These are phyloP conservation scores for Agrocybe chaxingu DNA, from an alignment of 768 basidiomycete species.

Conservation along the genomic window DNA sequence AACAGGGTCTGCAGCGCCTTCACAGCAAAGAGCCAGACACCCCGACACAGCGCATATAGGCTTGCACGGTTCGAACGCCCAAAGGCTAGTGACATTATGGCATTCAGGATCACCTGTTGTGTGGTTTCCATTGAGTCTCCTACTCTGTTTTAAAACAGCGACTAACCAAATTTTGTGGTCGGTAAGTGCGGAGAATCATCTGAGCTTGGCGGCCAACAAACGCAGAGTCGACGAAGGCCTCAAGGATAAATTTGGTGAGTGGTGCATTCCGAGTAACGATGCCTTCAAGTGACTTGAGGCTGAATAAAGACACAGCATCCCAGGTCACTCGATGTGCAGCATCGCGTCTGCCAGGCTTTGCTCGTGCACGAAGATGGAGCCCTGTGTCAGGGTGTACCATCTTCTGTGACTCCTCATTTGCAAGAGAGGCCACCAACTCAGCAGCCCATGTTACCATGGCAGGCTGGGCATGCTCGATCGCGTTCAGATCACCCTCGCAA, in stretches of 20 bases:
- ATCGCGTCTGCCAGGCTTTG: neutral
- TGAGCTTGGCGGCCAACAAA: too few relatives aligned
- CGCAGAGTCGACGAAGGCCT: too few relatives aligned
- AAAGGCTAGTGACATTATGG: too few relatives aligned
- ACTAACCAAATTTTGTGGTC: too few relatives aligned
- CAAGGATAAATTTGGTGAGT: neutral
- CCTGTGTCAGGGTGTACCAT: constrained; percentile 1
- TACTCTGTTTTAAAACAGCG: too few relatives aligned
- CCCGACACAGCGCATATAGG: too few relatives aligned
- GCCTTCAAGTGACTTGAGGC: neutral
- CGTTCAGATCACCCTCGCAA: neutral
- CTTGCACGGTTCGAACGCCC: too few relatives aligned
- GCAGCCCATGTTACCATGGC: neutral
- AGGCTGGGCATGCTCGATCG: neutral
- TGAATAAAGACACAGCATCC: constrained; percentile 2
- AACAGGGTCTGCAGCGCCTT: too few relatives aligned
- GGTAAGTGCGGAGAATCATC: too few relatives aligned
- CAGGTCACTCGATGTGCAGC: neutral
- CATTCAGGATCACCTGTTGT: too few relatives aligned
- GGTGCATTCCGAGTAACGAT: constrained; percentile 1
- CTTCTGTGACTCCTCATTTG: constrained; percentile 1
- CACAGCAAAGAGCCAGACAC: too few relatives aligned
- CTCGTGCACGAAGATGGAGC: constrained; percentile 1
- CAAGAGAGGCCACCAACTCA: neutral
- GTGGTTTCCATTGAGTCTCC: too few relatives aligned